Evolutionary conservation across 1,284 basidiomycete species (phyloP), one percentile per base, ranked within the genome.

Genomic region (Papiliotrema flavescens): DNA sequence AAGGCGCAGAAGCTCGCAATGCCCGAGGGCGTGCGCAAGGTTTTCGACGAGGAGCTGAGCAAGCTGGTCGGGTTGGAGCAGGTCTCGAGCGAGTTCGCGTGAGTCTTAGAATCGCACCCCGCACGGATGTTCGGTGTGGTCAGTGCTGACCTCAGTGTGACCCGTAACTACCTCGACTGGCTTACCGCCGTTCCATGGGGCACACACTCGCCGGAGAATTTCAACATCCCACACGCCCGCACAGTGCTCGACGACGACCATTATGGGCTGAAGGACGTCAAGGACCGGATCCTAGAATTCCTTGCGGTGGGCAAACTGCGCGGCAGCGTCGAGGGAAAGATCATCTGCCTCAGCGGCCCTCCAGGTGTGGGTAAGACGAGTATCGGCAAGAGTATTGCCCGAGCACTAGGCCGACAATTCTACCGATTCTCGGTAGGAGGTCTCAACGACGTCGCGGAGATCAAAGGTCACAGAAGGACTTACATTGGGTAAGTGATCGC

Each of bases 121-220:
- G n/a, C 23, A 17, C 6, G 11, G 26, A 36, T 4, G 8, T 28
- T 17, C 28, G 9, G 8, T n/a, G 17, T 7, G 11, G 11, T 26
- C 22, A 15, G 6, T 26, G 11, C 54, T 58, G 39, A 58, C 23
- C 32, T 41, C 15, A 82, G 81, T 71, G 95, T 98, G n/a, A 97
- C 94, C 4, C 81, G 93, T 56, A 96, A 95, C 73, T 96, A 97
- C 75, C 81, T 97, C 50, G 93, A 96, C 67, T 97, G 94, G 93
- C 80, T 96, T 44, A 97, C 94, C 6, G 88, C 91, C 78, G 87
- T 98, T 53, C 95, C 95, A 0, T 98, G 96, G 95, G 95, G 96
- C 32, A 86, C 89, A 35, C 91, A 97, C 76, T 91, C 94, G 6
- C 82, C 85, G 0, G 96, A 98, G 75, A 97, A 96, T 78, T 97